phyloP scores from a whole-genome alignment of 805 yeast genomes.

The Myxozyma monticola region DNA sequence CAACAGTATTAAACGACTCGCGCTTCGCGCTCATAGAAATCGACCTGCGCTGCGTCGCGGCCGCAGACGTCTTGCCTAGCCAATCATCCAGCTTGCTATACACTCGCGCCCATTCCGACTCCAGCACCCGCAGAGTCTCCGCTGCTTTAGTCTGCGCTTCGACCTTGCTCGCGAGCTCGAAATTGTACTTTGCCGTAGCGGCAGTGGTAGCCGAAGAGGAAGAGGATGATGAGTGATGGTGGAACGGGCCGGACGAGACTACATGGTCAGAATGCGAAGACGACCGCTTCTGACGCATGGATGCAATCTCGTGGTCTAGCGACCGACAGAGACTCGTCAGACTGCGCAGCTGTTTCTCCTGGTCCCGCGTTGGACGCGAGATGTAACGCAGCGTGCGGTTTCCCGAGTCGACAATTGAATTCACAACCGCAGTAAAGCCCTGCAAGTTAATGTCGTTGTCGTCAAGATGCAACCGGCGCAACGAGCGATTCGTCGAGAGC shows the following conservation, averaged over 20 bases:
- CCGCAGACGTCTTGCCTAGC: not conserved
- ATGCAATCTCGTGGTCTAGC: conserved; percentile 24
- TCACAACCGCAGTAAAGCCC: conserved; percentile 31
- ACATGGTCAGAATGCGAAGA: not conserved
- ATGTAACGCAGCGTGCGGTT: conserved; percentile 8
- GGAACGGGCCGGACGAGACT: not conserved
- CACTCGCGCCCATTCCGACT: conserved; percentile 29
- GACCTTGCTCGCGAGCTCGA: conserved; percentile 13
- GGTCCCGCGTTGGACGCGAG: conserved; percentile 19
- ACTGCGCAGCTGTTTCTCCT: conserved; percentile 10
- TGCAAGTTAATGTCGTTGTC: conserved; percentile 32
- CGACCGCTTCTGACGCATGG: conserved; percentile 11
- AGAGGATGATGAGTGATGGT: too few species aligned
- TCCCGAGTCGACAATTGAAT: conserved; percentile 19
- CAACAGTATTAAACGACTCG: not conserved
- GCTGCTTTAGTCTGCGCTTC: conserved; percentile 23
- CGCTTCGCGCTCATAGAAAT: not conserved
- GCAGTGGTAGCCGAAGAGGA: not conserved
- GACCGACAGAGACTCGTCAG: conserved; percentile 10
- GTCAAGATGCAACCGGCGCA: conserved; percentile 28
- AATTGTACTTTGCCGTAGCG: not conserved
- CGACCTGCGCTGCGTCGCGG: not conserved
- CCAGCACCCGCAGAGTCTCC: conserved; percentile 22
- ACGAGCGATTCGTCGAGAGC: conserved; percentile 21
- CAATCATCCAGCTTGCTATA: conserved; percentile 17